Evolutionary conservation across 2,329 filamentous ascomycete genomes (phyloP).

Genomic region (Pseudogymnoascus destructans): DNA sequence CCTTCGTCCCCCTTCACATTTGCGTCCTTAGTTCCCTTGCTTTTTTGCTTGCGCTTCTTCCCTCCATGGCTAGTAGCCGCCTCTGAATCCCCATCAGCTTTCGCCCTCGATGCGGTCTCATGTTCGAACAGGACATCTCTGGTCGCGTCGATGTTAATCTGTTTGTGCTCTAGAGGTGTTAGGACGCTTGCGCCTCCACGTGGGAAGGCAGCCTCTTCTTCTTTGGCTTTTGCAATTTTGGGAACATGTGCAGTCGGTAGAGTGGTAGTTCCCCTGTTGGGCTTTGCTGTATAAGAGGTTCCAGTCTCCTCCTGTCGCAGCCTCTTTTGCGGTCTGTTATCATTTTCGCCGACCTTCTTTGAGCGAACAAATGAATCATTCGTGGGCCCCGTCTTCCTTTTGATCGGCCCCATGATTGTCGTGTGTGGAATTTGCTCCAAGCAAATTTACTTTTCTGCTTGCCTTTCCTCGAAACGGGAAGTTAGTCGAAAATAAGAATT

Average conservation of each 20-base stretch:
- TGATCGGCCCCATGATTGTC: constrained; percentile 24
- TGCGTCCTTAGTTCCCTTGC: constrained; percentile 39
- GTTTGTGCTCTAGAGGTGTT: constrained; percentile 88
- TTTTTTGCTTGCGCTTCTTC: constrained; percentile 40
- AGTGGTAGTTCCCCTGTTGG: constrained; percentile 12
- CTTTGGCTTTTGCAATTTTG: constrained; percentile 33
- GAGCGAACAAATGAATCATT: constrained; percentile 25
- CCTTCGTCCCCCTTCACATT: constrained; percentile 36
- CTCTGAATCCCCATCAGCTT: constrained; percentile 27
- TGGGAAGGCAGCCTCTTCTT: constrained; percentile 84
- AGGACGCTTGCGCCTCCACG: constrained; percentile 82
- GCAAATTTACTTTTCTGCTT: constrained; percentile 5
- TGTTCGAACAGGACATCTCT: constrained; percentile 87
- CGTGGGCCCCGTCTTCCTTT: constrained; percentile 24
- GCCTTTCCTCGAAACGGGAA: not conserved
- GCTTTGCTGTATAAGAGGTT: not conserved
- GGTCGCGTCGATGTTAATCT: constrained; percentile 87
- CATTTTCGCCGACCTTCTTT: constrained; percentile 18
- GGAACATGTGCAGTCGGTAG: constrained; percentile 12
- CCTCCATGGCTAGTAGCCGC: constrained; percentile 19
- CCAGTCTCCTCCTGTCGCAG: constrained; percentile 18
- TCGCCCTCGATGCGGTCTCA: constrained; percentile 40
- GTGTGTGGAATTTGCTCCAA: not conserved
- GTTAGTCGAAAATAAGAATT: constrained; percentile 8
- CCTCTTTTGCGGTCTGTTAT: constrained; percentile 23